Conservation (phyloP, 2,329 filamentous ascomycete species). For the Chalara sp. region DNA sequence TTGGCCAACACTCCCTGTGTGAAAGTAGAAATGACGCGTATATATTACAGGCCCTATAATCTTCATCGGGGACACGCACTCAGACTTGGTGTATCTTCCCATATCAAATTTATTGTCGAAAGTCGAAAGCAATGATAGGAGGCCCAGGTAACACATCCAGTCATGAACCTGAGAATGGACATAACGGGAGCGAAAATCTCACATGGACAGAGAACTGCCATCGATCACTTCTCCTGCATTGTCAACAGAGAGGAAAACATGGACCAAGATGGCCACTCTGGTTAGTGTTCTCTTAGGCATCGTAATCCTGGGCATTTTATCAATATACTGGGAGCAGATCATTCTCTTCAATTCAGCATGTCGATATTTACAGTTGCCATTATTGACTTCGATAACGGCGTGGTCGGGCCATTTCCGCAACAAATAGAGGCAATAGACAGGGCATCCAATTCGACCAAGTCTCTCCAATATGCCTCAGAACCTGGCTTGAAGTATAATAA, state of each 20-base stretch:
- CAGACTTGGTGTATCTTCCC: too few species aligned
- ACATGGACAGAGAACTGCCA: slow-evolving; percentile 4
- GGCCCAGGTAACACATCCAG: too few species aligned
- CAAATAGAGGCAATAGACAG: slow-evolving; percentile 7
- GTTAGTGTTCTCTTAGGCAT: slow-evolving; percentile 9
- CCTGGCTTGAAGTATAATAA: slow-evolving; percentile 5
- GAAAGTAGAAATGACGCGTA: too few species aligned
- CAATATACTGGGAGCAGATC: slow-evolving; percentile 15
- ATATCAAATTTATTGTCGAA: too few species aligned
- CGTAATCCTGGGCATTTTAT: slow-evolving; percentile 13
- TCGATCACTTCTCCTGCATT: slow-evolving; percentile 6
- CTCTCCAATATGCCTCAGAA: slow-evolving; percentile 11
- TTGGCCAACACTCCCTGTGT: too few species aligned
- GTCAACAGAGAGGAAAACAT: slow-evolving; percentile 8
- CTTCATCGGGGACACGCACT: too few species aligned
- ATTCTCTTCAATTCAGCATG: slow-evolving; percentile 10
- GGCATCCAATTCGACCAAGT: slow-evolving; percentile 3
- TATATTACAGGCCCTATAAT: too few species aligned
- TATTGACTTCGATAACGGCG: slow-evolving; percentile 14
- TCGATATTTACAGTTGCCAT: slow-evolving; percentile 12
- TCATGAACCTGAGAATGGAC: too few species aligned
- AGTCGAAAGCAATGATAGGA: too few species aligned
- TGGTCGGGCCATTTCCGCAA: slow-evolving; percentile 11
- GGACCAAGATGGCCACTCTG: slow-evolving; percentile 12
- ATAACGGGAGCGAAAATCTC: too few species aligned